Evolutionary conservation across 495 filamentous ascomycete genomes (phyloP), one percentile per base, ranked within the genome.

Genomic region (Podospora australis): DNA sequence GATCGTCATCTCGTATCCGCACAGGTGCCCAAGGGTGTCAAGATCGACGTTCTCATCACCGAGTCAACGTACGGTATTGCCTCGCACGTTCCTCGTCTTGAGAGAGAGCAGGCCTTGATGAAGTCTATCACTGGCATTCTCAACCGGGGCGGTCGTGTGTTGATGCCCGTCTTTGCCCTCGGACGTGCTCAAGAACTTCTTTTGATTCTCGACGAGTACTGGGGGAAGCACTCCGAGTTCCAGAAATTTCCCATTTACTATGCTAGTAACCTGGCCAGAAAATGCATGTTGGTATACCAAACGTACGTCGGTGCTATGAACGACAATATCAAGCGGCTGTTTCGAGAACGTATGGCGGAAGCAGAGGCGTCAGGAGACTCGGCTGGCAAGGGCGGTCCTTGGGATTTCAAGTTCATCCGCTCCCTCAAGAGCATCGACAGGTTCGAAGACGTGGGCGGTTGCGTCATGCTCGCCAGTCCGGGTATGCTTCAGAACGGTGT

Each of bases 221-320:
- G 92, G 92, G 78, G 78, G 39, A 82, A 83, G 29, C 90, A 97
- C 58, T 69, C 78, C 0, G 88, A 96, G 59, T 85, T 81, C 56
- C 91, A 94, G 54, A 87, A 86, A 50, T 81, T 84, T 16, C 92
- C 92, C 14, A 97, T 98, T 45, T 98, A 96, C 71, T 98, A 96
- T 65, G 92, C 92, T 41, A 88, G 84, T 51, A 95, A 91, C 60
- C 77, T 96, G 39, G 92, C 92, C 1, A 73, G 91, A 53, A 92
- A 95, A 65, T 98, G 92, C 62, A 98, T 98, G 92, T 79, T 95
- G 14, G 90, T 98, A 5, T 98, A 98, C 60, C 91, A 96, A 65
- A 98, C 92, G 1, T 97, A 96, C 59, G 86, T 96, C 49, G 84
- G 87, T 44, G 87, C 89, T 21, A 98, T 98, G 92, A 98, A 98